A percentile compares a stretch with the other conserved stretches of the same genome.
phyloP scores from a whole-genome alignment of 2,329 filamentous ascomycete species.

The Remersonia thermophila region DNA sequence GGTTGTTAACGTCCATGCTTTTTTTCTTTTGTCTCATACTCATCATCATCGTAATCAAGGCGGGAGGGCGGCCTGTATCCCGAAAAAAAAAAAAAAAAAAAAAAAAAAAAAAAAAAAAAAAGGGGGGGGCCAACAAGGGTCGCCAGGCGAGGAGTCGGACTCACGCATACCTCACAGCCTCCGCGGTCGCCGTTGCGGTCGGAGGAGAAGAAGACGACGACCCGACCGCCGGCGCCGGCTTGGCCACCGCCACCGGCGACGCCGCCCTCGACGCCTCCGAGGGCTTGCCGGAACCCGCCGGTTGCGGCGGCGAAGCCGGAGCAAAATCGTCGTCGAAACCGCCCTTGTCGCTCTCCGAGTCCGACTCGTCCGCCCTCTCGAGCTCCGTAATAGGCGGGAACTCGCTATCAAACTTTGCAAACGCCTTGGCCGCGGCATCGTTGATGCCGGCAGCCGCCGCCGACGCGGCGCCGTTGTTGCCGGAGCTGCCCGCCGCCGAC shows the following conservation, averaged over 20 bases:
- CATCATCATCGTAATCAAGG: neutral
- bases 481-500: too few species aligned
- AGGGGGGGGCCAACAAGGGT: too few species aligned
- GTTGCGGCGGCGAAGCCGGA: conserved; percentile 40
- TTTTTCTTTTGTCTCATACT: conserved; percentile 7
- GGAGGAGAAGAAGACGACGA: conserved; percentile 9
- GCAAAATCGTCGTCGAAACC: conserved; percentile 93
- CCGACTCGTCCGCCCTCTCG: conserved; percentile 71
- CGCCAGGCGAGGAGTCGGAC: neutral
- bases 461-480: too few species aligned
- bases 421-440: conserved; percentile 30
- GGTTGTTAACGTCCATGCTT: too few species aligned
- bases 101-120: neutral
- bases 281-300: conserved; percentile 13
- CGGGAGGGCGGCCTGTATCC: too few species aligned
- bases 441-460: too few species aligned
- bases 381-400: conserved; percentile 91
- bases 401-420: conserved; percentile 54
- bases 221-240: conserved; percentile 8
- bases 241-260: conserved; percentile 14
- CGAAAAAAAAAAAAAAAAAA: neutral
- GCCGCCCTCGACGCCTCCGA: conserved; percentile 16
- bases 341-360: conserved; percentile 63
- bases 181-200: conserved; percentile 12
- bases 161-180: neutral